Evolutionary conservation across 139 green algal species (phyloP).

Genomic region (Coelastrella sp.): DNA sequence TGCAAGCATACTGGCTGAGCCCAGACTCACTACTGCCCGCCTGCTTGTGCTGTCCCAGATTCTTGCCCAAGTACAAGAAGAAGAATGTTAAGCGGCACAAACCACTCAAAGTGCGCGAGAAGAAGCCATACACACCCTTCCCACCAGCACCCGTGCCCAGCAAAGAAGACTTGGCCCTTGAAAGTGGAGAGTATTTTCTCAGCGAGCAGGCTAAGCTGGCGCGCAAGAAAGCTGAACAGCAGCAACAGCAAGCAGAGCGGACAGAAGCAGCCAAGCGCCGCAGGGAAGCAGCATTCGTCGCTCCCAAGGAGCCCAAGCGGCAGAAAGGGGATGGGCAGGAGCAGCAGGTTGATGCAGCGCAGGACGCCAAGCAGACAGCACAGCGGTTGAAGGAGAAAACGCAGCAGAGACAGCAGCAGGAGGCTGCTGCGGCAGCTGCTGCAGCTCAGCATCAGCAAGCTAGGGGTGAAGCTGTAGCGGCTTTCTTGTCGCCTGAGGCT

Average conservation of each 20-base stretch:
- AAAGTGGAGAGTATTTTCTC: slow-evolving; percentile 99
- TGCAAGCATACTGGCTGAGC: too few relatives aligned
- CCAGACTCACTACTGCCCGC: too few relatives aligned
- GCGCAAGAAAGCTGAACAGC: slow-evolving; percentile 55
- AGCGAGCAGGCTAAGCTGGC: slow-evolving; percentile 82
- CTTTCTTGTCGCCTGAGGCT: slow-evolving; percentile 40
- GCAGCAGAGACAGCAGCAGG: slow-evolving; percentile 19
- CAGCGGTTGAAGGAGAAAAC: slow-evolving; percentile 73
- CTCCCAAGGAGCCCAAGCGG: slow-evolving; percentile 73
- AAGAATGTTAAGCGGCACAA: slow-evolving; percentile 98
- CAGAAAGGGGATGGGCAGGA: background rate
- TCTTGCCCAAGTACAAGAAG: slow-evolving; percentile 99
- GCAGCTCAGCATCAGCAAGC: background rate
- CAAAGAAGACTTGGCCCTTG: slow-evolving; percentile 94
- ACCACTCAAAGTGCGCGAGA: slow-evolving; percentile 68
- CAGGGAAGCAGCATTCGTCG: slow-evolving; percentile 88
- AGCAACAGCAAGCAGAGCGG: slow-evolving; percentile 62
- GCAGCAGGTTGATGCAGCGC: slow-evolving; percentile 25
- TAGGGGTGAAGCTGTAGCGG: slow-evolving; percentile 7
- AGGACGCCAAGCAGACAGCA: slow-evolving; percentile 57
- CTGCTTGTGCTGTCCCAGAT: slow-evolving; percentile 64
- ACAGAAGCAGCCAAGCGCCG: slow-evolving; percentile 72
- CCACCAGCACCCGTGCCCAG: slow-evolving; percentile 91
- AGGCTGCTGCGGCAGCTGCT: slow-evolving; percentile 7
- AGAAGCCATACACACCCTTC: slow-evolving; percentile 96